A percentile compares a stretch with the other conserved stretches of the same genome.
Evolutionary conservation across 176 grass and related monocot species (phyloP).

Genomic region (Raddia distichophylla): DNA sequence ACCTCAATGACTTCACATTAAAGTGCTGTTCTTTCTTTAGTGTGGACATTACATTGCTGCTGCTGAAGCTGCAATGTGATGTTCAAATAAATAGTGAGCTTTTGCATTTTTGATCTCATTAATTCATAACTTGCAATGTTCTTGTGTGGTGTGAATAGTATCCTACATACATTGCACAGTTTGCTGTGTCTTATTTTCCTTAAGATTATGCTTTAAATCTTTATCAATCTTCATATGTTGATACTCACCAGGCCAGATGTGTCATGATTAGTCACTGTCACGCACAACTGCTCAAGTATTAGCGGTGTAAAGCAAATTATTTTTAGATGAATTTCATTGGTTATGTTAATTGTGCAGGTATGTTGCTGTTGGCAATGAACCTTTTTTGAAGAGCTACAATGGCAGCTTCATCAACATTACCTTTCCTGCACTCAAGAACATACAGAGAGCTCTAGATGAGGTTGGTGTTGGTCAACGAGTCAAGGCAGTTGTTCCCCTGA

Average conservation of each 20-base stretch:
- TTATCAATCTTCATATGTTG: background rate
- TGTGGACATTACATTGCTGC: background rate
- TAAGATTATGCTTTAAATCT: background rate
- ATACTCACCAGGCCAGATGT: background rate
- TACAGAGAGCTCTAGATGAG: constrained; percentile 76
- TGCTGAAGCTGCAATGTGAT: background rate
- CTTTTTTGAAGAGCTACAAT: constrained; percentile 81
- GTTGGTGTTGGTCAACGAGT: constrained; percentile 51
- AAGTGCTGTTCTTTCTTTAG: background rate
- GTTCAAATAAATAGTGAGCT: background rate
- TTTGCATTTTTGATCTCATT: background rate
- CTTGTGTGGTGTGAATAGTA: background rate
- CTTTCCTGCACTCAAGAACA: constrained; percentile 78
- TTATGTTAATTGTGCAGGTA: constrained; percentile 60
- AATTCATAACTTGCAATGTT: constrained; percentile 6
- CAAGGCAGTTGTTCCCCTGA: constrained; percentile 76
- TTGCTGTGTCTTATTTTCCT: background rate
- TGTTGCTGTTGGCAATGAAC: constrained; percentile 90
- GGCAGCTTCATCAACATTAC: constrained; percentile 65
- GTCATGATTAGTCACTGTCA: background rate
- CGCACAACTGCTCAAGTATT: background rate
- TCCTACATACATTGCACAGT: background rate
- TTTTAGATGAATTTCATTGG: constrained; percentile 9
- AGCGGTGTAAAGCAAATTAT: background rate
- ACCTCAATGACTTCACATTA: background rate